A percentile compares a stretch with the other conserved stretches of the same genome.
These are phyloP conservation scores for Podosphaera aphanis DNA, from an alignment of 2,329 filamentous ascomycete genomes.

Conservation along the genomic window DNA sequence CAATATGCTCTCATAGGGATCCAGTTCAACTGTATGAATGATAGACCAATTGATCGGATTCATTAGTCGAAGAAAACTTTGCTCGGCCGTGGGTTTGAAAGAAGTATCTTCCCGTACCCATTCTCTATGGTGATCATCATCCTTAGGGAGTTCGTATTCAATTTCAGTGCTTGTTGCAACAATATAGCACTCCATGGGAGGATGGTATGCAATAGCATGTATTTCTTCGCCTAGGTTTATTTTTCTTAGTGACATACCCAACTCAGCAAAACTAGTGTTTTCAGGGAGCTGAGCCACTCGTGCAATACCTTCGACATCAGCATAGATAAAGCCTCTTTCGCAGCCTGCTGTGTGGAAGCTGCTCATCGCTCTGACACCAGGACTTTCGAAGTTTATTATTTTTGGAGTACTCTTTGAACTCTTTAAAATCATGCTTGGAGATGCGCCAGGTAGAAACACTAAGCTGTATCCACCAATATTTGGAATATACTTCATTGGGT, in stretches of 20 bases:
- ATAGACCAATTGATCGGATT: conserved; percentile 55
- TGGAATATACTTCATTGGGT: conserved; percentile 21
- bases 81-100: conserved; percentile 44
- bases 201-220: conserved; percentile 52
- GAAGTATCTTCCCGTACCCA: conserved; percentile 47
- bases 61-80: conserved; percentile 54
- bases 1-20: conserved; percentile 53
- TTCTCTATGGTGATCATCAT: conserved; percentile 59
- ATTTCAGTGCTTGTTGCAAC: conserved; percentile 44
- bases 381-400: conserved; percentile 48
- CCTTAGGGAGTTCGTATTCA: conserved; percentile 63
- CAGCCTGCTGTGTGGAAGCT: conserved; percentile 56
- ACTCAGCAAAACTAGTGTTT: conserved; percentile 44
- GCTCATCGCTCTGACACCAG: conserved; percentile 46
- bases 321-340: conserved; percentile 62
- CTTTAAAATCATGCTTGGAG: conserved; percentile 63
- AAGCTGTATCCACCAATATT: conserved; percentile 58
- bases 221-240: conserved; percentile 47
- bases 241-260: conserved; percentile 54
- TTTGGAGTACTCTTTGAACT: conserved; percentile 55
- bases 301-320: conserved; percentile 48
- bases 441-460: conserved; percentile 60
- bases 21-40: conserved; percentile 53
- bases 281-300: conserved; percentile 49
- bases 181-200: conserved; percentile 50